phyloP scores from a whole-genome alignment of 2,329 filamentous ascomycete species.

The Penicillium glabrum region DNA sequence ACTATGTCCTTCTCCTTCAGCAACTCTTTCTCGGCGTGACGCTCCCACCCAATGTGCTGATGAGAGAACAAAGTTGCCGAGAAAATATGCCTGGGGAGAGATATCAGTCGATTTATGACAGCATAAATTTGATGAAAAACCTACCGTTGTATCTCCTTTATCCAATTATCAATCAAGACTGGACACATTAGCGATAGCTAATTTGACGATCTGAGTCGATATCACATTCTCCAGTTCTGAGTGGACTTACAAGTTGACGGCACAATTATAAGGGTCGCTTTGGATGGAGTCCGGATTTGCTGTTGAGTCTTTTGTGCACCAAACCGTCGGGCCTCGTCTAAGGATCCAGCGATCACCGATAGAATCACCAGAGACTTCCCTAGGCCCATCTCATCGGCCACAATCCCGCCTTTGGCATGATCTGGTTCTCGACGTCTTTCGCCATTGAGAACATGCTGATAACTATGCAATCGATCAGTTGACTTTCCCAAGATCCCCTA shows the following conservation, averaged over 20 bases:
- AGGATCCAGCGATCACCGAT: conserved; percentile 41
- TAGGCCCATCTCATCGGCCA: conserved; percentile 63
- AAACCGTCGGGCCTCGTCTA: conserved; percentile 32
- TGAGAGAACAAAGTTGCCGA: neutral
- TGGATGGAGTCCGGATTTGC: conserved; percentile 25
- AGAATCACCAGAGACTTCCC: conserved; percentile 55
- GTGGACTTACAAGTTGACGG: conserved; percentile 48
- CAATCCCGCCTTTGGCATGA: conserved; percentile 44
- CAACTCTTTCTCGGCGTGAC: neutral
- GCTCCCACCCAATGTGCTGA: neutral
- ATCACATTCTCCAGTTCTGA: neutral
- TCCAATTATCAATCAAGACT: neutral
- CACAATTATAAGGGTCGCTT: conserved; percentile 40
- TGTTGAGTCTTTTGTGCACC: conserved; percentile 34
- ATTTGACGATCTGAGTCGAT: neutral
- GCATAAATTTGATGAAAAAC: neutral
- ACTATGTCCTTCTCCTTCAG: neutral
- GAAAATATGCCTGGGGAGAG: neutral
- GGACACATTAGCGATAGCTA: neutral
- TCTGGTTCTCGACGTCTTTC: neutral
- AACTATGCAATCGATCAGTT: neutral
- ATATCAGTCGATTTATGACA: neutral
- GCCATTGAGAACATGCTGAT: conserved; percentile 2
- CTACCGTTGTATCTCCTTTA: neutral
- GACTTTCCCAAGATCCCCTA: neutral